Evolutionary conservation across 2,329 filamentous ascomycete species (phyloP).

Genomic region (Cryoendolithus antarcticus): DNA sequence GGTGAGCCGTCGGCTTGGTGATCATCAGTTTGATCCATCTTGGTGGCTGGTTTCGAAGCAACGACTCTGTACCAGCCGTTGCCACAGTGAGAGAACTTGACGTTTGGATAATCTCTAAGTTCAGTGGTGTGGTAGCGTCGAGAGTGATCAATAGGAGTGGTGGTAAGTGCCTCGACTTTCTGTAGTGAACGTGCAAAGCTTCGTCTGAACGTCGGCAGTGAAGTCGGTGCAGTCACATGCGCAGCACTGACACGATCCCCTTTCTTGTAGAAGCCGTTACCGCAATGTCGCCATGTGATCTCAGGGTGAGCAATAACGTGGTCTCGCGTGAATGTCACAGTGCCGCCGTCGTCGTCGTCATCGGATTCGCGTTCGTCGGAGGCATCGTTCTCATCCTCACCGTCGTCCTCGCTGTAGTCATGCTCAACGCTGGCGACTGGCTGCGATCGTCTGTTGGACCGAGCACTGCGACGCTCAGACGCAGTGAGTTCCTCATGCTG

Average conservation of each 20-base stretch:
- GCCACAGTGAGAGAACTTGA: slow-evolving; percentile 12
- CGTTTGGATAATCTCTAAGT: slow-evolving; percentile 7
- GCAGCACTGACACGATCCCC: slow-evolving; percentile 3
- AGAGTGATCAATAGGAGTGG: background rate
- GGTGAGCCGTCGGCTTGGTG: background rate
- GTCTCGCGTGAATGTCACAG: slow-evolving; percentile 8
- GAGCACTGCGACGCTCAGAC: slow-evolving; percentile 5
- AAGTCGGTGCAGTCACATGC: slow-evolving; percentile 1
- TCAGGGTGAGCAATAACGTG: slow-evolving; percentile 11
- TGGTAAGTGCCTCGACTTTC: background rate
- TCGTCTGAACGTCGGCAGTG: slow-evolving; percentile 1
- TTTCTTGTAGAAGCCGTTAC: slow-evolving; percentile 15
- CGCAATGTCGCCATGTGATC: slow-evolving; percentile 11
- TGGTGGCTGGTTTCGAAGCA: too few relatives aligned
- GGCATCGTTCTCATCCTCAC: slow-evolving; percentile 1
- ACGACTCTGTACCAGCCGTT: slow-evolving; percentile 12
- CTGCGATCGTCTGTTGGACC: slow-evolving; percentile 7
- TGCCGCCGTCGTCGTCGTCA: slow-evolving; percentile 2
- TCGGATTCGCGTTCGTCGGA: slow-evolving; percentile 2
- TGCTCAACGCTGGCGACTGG: slow-evolving; percentile 1
- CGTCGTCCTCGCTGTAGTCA: slow-evolving; percentile 5
- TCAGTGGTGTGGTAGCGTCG: slow-evolving; percentile 3
- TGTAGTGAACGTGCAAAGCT: slow-evolving; percentile 2
- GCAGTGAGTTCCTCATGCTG: slow-evolving; percentile 3
- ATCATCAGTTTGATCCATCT: background rate